A percentile compares a stretch with the other conserved stretches of the same genome.
These are phyloP conservation scores for Fraxinus paxiana DNA, from an alignment of 305 asterid genomes.

Conservation along the genomic window DNA sequence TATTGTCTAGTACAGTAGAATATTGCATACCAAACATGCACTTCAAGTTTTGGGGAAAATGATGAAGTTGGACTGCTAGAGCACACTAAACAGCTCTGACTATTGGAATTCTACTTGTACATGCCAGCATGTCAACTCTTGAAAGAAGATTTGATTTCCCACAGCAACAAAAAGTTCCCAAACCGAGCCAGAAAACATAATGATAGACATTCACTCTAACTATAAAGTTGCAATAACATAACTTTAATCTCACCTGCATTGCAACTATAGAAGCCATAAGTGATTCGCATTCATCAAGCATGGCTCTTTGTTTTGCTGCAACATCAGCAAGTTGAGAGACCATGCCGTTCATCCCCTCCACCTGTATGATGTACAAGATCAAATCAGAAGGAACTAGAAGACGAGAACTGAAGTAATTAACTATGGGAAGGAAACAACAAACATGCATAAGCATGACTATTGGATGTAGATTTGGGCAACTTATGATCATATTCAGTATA, in stretches of 20 bases:
- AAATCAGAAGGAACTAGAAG: neutral
- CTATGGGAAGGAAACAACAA: neutral
- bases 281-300: slow-evolving; percentile 74
- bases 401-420: neutral
- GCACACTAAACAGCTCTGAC: neutral
- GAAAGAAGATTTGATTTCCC: neutral
- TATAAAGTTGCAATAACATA: neutral
- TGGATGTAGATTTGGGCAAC: no score
- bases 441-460: slow-evolving; percentile 3
- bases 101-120: neutral
- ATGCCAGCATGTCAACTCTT: neutral
- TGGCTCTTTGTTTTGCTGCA: slow-evolving; percentile 70
- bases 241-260: slow-evolving; percentile 54
- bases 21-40: neutral
- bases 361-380: slow-evolving; percentile 34
- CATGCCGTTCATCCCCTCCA: slow-evolving; percentile 59
- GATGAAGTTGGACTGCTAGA: neutral
- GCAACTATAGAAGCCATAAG: slow-evolving; percentile 56
- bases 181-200: neutral
- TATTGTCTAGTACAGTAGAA: neutral
- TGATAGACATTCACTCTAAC: neutral
- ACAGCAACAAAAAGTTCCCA: neutral
- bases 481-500: slow-evolving; percentile 6
- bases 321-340: slow-evolving; percentile 71
- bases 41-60: neutral